phyloP scores from a whole-genome alignment of 208 protist species.

The Zelonia costaricensis region DNA sequence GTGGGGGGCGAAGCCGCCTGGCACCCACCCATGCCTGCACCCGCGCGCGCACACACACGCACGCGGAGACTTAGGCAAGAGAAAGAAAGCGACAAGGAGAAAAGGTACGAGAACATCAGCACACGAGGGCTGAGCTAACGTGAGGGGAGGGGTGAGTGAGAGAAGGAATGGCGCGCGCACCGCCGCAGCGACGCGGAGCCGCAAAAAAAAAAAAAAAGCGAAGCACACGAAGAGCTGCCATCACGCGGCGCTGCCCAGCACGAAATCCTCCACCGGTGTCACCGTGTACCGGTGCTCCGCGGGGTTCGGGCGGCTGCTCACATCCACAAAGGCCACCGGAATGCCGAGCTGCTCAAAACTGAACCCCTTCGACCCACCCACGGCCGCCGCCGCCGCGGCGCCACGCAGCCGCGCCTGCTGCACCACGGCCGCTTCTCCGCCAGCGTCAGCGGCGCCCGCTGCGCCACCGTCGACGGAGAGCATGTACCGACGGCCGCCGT shows the following conservation, averaged over 20 bases:
- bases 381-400: neutral
- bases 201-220: too few relatives aligned
- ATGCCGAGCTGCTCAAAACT: slow-evolving; percentile 60
- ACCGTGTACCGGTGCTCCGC: slow-evolving; percentile 44
- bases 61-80: neutral
- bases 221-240: neutral
- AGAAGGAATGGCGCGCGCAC: neutral
- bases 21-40: neutral
- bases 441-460: neutral
- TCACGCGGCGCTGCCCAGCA: slow-evolving; percentile 2
- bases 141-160: neutral
- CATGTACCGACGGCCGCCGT: slow-evolving; percentile 27
- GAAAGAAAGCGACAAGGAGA: neutral
- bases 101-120: too few relatives aligned
- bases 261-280: slow-evolving; percentile 44
- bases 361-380: slow-evolving; percentile 33
- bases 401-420: neutral
- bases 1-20: too few relatives aligned
- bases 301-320: slow-evolving; percentile 54
- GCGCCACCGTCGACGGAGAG: slow-evolving; percentile 48
- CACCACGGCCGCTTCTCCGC: neutral
- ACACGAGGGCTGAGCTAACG: neutral
- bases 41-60: neutral
- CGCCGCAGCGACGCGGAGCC: too few relatives aligned
- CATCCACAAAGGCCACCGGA: slow-evolving; percentile 59